phyloP scores from a whole-genome alignment of 306 rosid species.

The Ammopiptanthus mongolicus region DNA sequence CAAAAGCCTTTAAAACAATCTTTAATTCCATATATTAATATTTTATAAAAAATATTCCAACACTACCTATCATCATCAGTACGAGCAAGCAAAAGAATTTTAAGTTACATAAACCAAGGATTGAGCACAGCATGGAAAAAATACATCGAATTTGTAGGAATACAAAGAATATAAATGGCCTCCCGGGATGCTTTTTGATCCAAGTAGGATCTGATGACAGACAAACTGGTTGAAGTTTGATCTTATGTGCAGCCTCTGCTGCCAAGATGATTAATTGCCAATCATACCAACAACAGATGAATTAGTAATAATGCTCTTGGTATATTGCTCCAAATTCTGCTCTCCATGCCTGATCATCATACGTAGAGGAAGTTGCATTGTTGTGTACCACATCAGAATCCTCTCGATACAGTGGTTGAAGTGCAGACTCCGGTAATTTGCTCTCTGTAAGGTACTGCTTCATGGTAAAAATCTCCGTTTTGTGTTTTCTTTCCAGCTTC shows the following conservation, averaged over 20 bases:
- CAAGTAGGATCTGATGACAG: constrained; percentile 37
- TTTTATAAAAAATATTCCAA: too few species aligned
- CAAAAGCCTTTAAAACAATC: too few species aligned
- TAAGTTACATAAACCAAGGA: neutral
- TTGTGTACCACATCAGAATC: constrained; percentile 37
- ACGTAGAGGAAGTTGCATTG: constrained; percentile 33
- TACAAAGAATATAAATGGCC: neutral
- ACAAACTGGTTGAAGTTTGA: neutral
- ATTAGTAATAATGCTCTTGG: constrained; percentile 65
- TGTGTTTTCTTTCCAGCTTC: constrained; percentile 74
- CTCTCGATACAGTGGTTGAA: constrained; percentile 59
- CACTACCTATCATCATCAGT: neutral
- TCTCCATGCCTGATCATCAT: constrained; percentile 96
- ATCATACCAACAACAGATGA: neutral
- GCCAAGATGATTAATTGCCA: neutral
- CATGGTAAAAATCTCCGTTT: constrained; percentile 84
- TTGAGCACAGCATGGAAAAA: neutral
- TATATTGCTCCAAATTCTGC: constrained; percentile 91
- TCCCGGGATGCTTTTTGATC: constrained; percentile 13
- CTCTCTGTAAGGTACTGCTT: constrained; percentile 88
- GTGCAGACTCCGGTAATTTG: constrained; percentile 80
- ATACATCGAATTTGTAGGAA: neutral
- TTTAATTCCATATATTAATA: too few species aligned
- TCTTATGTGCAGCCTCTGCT: neutral
- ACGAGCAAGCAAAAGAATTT: neutral